phyloP scores from a whole-genome alignment of 2,329 filamentous ascomycete species.

The Cordyceps cateniannulata region DNA sequence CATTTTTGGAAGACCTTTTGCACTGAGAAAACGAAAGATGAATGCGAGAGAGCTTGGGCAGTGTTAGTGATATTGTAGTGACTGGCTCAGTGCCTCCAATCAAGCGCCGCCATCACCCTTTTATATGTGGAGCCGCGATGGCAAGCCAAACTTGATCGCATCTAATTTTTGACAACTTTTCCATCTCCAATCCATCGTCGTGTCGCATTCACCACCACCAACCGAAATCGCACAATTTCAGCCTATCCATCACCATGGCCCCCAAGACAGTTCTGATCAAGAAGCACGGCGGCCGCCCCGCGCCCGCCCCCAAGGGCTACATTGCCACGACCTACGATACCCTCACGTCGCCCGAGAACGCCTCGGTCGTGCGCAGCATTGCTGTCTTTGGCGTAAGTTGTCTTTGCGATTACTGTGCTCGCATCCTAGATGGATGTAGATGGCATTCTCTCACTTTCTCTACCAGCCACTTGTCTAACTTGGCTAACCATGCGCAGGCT shows the following conservation, averaged over 20 bases:
- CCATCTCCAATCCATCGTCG: not conserved
- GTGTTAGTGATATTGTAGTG: conserved; percentile 6
- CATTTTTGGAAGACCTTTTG: not conserved
- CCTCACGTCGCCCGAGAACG: conserved; percentile 61
- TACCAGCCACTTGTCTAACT: not conserved
- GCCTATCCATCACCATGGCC: conserved; percentile 44
- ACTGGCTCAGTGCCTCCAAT: not conserved
- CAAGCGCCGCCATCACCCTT: conserved; percentile 6
- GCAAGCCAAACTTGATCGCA: not conserved
- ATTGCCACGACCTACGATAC: conserved; percentile 53
- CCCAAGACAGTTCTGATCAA: conserved; percentile 54
- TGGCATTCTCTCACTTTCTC: not conserved
- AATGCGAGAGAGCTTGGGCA: not conserved
- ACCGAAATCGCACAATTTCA: not conserved
- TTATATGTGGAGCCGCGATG: conserved; percentile 8
- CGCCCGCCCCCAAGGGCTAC: conserved; percentile 43
- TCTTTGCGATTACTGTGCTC: not conserved
- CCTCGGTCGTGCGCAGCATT: conserved; percentile 61
- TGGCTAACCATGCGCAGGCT: conserved; percentile 35
- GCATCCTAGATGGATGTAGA: not conserved
- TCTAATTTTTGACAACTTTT: not conserved
- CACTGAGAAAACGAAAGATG: not conserved
- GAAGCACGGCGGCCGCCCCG: conserved; percentile 33
- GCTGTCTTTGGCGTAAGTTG: conserved; percentile 60
- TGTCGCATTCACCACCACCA: conserved; percentile 10